Evolutionary conservation across 2,329 filamentous ascomycete species (phyloP).

Genomic region (Sporothrix luriei): DNA sequence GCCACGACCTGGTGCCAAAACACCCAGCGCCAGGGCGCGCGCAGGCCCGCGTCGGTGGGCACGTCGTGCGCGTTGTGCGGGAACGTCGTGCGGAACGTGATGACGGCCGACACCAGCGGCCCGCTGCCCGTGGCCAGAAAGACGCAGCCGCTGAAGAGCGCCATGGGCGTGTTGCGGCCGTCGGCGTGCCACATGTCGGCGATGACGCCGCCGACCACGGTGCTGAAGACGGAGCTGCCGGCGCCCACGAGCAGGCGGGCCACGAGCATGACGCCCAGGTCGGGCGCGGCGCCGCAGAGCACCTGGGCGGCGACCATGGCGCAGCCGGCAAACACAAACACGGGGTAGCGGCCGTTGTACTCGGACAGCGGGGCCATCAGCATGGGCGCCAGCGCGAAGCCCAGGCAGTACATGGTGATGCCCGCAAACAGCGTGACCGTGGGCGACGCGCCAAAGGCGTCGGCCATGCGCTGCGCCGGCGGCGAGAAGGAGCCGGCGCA

Average conservation of each 20-base stretch:
- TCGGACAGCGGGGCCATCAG: conserved; percentile 84
- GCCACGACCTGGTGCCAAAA: conserved; percentile 83
- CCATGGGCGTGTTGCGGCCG: conserved; percentile 86
- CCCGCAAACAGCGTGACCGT: conserved; percentile 63
- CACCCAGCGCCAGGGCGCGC: conserved; percentile 75
- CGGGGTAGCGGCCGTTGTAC: conserved; percentile 81
- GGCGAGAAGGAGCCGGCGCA: conserved; percentile 79
- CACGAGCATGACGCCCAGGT: conserved; percentile 72
- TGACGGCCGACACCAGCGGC: conserved; percentile 69
- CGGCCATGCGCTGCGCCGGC: conserved; percentile 64
- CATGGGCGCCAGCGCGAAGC: conserved; percentile 85
- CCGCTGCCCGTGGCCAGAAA: conserved; percentile 79
- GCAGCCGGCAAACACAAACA: conserved; percentile 74
- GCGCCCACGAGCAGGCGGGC: conserved; percentile 75
- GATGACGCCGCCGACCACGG: conserved; percentile 90
- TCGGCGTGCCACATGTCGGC: conserved; percentile 80
- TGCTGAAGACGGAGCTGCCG: conserved; percentile 78
- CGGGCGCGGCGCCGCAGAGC: conserved; percentile 70
- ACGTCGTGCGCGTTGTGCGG: conserved; percentile 34
- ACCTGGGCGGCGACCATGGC: conserved; percentile 72
- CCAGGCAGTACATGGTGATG: conserved; percentile 78
- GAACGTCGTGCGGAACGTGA: conserved; percentile 61
- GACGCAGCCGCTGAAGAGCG: conserved; percentile 77
- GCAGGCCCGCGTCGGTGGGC: conserved; percentile 36
- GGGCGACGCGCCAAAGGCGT: conserved; percentile 67